Base-by-base conservation (phyloP, 1,284 basidiomycete genomes). In the Paramarasmius palmivorus region DNA sequence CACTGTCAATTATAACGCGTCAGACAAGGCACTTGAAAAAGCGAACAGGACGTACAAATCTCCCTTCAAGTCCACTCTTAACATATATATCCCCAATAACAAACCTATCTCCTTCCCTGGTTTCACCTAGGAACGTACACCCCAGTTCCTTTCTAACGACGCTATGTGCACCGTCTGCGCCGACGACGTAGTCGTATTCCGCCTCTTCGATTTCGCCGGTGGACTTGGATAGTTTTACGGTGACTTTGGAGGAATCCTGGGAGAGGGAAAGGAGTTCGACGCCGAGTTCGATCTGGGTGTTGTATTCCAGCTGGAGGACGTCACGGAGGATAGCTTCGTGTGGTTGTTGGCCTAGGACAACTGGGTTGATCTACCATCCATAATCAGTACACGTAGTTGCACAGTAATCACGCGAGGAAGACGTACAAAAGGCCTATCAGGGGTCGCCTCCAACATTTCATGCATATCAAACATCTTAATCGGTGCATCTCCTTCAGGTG, bases 341-440 rank as follows among this genome's bases (percentile, higher is more conserved):
- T 5, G 54, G 57, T 35, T 71, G 67, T 63, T 78, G 77, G 5
- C 73, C 73, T 4, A 78, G 62, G 26, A 69, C 49, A 10, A 68
- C 50, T 8, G 46, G 17, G 7, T 52, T 52, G n/a, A 20, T 49
- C 54, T 56, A n/a, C n/a, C n/a, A n/a, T n/a, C n/a, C n/a, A n/a
- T n/a, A n/a, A n/a, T n/a, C n/a, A n/a, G n/a, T n/a, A n/a, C n/a
- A n/a, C n/a, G 39, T 20, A 37, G 20, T 22, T 20, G 25, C 32
- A 64, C 55, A 39, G 68, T 70, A n/a, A 75, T 56, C 6, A 25
- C 29, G 15, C 52, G 17, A 36, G 12, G 29, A n/a, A 50, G n/a
- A 17, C 20, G 3, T n/a, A 34, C 19, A 32, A 25, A 19, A n/a
- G 12, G 23, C 6, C 29, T 6, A 32, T 32, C 29, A 12, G 29